Evolutionary conservation across 805 yeast species (phyloP).

Genomic region (Lachancea meyersii): DNA sequence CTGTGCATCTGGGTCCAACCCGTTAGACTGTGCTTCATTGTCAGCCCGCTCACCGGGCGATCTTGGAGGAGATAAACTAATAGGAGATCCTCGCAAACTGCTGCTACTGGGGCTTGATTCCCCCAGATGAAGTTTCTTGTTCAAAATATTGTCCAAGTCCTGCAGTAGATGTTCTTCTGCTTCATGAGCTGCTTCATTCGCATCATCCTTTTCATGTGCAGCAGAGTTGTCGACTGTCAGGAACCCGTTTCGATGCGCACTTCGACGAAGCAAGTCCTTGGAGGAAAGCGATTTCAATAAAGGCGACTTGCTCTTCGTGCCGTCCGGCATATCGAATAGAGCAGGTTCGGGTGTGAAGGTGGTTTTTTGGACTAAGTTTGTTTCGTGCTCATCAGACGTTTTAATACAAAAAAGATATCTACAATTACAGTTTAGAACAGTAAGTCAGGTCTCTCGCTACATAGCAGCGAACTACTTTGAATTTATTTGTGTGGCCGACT

Average conservation of each 20-base stretch:
- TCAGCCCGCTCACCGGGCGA: constrained; percentile 35
- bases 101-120: constrained; percentile 10
- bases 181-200: constrained; percentile 1
- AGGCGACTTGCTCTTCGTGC: constrained; percentile 8
- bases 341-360: background rate
- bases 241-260: constrained; percentile 1
- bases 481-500: no score
- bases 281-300: constrained; percentile 11
- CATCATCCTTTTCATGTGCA: background rate
- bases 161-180: constrained; percentile 17
- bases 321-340: constrained; percentile 10
- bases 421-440: background rate
- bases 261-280: constrained; percentile 9
- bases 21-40: constrained; percentile 3
- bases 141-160: constrained; percentile 23
- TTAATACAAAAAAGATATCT: background rate
- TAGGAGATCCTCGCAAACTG: constrained; percentile 6
- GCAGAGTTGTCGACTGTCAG: constrained; percentile 1
- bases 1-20: constrained; percentile 15
- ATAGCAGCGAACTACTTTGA: background rate
- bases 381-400: background rate
- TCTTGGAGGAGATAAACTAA: constrained; percentile 3
- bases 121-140: constrained; percentile 20
- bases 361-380: background rate
- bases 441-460: background rate